Evolutionary conservation across 208 protist species (phyloP).

Genomic region (Trypanosomatidae sp.): DNA sequence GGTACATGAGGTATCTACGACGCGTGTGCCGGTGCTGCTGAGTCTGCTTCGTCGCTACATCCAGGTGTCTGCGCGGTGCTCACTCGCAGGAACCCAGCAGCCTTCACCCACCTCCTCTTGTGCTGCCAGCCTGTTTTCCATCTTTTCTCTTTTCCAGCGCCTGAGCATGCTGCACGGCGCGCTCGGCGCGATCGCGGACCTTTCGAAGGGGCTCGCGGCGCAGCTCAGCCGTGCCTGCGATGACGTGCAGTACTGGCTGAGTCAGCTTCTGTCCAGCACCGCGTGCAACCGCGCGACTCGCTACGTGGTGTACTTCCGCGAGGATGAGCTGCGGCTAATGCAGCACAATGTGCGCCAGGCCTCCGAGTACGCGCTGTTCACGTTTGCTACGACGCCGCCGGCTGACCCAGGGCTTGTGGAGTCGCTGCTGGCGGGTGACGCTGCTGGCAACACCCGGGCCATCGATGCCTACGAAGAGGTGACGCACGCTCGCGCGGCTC

Average conservation of each 20-base stretch:
- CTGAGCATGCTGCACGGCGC: constrained; percentile 57
- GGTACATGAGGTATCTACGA: neutral
- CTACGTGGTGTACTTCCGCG: constrained; percentile 84
- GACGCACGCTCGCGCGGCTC: constrained; percentile 15
- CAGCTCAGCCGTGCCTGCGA: constrained; percentile 12
- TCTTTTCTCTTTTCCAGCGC: constrained; percentile 62
- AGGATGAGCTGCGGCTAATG: constrained; percentile 79
- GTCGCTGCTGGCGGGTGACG: constrained; percentile 6
- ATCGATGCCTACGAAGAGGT: neutral
- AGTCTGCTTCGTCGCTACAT: constrained; percentile 19
- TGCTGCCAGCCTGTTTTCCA: constrained; percentile 11
- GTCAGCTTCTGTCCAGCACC: constrained; percentile 36
- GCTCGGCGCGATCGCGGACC: neutral
- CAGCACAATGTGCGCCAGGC: constrained; percentile 68
- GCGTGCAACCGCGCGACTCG: constrained; percentile 80
- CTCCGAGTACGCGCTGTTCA: constrained; percentile 74
- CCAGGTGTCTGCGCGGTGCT: neutral
- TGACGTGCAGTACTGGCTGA: constrained; percentile 29
- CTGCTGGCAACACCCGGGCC: neutral
- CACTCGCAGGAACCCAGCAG: neutral
- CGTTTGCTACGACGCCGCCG: constrained; percentile 71
- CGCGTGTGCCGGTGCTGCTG: constrained; percentile 1
- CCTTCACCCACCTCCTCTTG: neutral
- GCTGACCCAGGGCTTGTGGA: constrained; percentile 48
- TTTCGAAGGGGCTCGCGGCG: neutral